Percentiles rank a stretch among this genome's conserved stretches.
These are phyloP conservation scores for Diaporthe aspalathi DNA, from an alignment of 2,329 filamentous ascomycete genomes.

Conservation along the genomic window DNA sequence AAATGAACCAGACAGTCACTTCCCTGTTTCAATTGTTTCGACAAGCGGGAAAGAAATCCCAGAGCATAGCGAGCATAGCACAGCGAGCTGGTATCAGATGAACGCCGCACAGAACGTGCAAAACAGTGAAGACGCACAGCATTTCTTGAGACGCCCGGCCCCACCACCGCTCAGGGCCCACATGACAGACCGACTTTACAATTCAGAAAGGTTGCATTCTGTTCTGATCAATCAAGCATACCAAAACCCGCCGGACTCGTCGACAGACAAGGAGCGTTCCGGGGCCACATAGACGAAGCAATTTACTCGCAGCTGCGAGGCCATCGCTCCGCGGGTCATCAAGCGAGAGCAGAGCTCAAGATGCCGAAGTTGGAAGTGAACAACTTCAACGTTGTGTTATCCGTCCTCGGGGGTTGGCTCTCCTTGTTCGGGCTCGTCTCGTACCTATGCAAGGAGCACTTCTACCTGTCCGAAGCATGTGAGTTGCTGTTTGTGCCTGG, in stretches of 20 bases:
- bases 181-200: constrained; percentile 46
- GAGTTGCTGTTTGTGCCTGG: constrained; percentile 58
- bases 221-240: constrained; percentile 43
- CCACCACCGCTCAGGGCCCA: constrained; percentile 14
- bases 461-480: constrained; percentile 92
- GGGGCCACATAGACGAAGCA: constrained; percentile 48
- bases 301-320: no score
- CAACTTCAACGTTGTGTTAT: constrained; percentile 88
- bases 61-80: no score
- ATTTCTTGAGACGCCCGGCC: no score
- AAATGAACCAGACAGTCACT: neutral
- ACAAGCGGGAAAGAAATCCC: neutral
- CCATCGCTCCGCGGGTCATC: no score
- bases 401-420: constrained; percentile 86
- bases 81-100: neutral
- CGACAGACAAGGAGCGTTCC: constrained; percentile 53
- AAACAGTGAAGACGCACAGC: neutral
- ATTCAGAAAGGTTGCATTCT: constrained; percentile 60
- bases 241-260: constrained; percentile 47
- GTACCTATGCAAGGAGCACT: constrained; percentile 88
- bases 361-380: constrained; percentile 60
- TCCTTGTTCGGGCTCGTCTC: constrained; percentile 92
- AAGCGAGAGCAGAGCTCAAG: constrained; percentile 36
- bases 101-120: neutral
- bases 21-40: neutral